These are phyloP conservation scores for Dothideomycetidae sp. DNA, from an alignment of 2,329 filamentous ascomycete species.

Conservation along the genomic window DNA sequence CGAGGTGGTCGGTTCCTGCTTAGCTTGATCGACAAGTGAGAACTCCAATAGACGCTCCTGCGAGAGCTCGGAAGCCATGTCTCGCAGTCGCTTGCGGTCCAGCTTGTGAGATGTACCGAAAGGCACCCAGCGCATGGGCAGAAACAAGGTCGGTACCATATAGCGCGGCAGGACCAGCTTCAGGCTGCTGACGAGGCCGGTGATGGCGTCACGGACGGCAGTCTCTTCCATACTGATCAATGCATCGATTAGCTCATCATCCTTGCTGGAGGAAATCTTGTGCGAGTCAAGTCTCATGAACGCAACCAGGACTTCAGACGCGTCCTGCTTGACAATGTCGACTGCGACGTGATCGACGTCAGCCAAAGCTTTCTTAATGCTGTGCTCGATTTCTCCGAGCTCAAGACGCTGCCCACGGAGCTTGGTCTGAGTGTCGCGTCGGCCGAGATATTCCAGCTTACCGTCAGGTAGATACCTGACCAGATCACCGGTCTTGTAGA, in stretches of 20 bases:
- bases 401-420: conserved; percentile 89
- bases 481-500: conserved; percentile 28
- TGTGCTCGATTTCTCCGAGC: conserved; percentile 60
- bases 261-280: conserved; percentile 1
- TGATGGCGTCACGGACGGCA: conserved; percentile 29
- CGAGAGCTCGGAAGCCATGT: neutral
- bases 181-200: conserved; percentile 47
- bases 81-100: conserved; percentile 32
- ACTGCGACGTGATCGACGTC: neutral
- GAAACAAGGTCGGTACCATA: conserved; percentile 80
- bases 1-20: neutral
- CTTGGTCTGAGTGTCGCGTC: conserved; percentile 58
- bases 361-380: neutral
- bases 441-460: conserved; percentile 52
- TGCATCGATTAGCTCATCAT: conserved; percentile 5
- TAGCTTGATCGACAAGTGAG: conserved; percentile 32
- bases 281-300: conserved; percentile 10
- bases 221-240: neutral
- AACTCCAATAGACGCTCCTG: neutral
- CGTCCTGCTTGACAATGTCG: conserved; percentile 24
- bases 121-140: conserved; percentile 57
- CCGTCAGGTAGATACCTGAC: conserved; percentile 58
- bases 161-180: conserved; percentile 52
- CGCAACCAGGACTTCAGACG: conserved; percentile 11
- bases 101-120: conserved; percentile 84